A percentile compares a stretch with the other conserved stretches of the same genome.
Conservation (phyloP, 495 filamentous ascomycete genomes). For the Aspergillus panamensis region DNA sequence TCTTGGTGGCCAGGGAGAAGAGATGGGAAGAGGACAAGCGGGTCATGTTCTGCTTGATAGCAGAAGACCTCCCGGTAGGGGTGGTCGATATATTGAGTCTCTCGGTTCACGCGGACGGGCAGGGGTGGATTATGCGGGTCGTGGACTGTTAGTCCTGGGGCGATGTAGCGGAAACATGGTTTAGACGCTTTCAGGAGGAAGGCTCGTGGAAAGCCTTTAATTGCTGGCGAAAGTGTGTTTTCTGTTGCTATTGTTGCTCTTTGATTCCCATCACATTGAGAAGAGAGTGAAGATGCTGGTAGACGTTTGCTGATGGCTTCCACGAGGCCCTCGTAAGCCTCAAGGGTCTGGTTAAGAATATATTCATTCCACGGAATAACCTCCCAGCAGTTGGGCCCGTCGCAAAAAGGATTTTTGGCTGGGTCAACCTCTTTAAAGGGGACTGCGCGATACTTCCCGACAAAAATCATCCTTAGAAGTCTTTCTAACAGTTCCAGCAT, state of each 20-base stretch:
- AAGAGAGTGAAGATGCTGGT: background rate
- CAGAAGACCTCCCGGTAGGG: too few relatives aligned
- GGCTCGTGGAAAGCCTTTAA: background rate
- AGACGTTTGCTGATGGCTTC: background rate
- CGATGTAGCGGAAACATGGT: background rate
- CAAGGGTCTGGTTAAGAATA: constrained; percentile 1
- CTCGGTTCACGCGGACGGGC: too few relatives aligned
- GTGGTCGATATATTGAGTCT: too few relatives aligned
- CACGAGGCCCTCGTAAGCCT: constrained; percentile 4
- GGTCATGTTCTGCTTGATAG: too few relatives aligned
- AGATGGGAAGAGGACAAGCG: too few relatives aligned
- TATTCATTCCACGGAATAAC: constrained; percentile 3
- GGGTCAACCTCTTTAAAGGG: background rate
- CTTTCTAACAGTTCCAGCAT: background rate
- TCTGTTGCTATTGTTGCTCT: background rate
- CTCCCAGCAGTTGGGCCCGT: constrained; percentile 5
- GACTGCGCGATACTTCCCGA: background rate
- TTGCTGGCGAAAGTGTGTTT: background rate
- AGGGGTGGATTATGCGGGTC: background rate
- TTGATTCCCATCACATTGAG: background rate
- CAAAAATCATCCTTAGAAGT: background rate
- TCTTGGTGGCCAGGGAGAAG: too few relatives aligned
- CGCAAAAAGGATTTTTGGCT: background rate
- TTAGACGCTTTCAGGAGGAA: background rate
- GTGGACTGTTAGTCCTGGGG: background rate